Evolutionary conservation across 306 rosid species (phyloP), one percentile per base, ranked within the genome.

Genomic region (Vicia sativa): DNA sequence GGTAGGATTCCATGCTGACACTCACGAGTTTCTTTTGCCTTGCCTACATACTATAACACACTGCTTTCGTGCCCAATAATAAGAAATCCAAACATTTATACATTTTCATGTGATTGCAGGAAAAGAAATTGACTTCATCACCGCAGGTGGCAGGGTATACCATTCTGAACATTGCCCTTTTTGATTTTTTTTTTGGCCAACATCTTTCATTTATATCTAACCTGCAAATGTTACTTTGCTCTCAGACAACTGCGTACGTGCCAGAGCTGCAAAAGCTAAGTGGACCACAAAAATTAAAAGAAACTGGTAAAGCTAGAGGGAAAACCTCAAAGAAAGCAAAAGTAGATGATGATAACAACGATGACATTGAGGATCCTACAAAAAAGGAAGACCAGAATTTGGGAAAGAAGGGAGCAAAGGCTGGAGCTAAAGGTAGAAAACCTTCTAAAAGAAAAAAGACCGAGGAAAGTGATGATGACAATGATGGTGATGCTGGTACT

Each of bases 101-200:
- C 44, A 13, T 59, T 75, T 72, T 81, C 55, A 42, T 80, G 39
- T 78, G 18, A 62, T 82, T 26, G 82, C 96, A 92, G 98, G 96
- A 71, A 90, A 83, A 79, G 75, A 78, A 61, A 90, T 92, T 74
- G 86, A 92, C 29, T 92, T 90, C 73, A 86, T 90, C 78, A 87
- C 86, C 1, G 95, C 95, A 57, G 96, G 98, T 67, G 89, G 98
- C 70, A 80, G 98, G 91, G 96, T 92, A 83, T 67, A 93, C 74
- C 62, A 66, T 67, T 78, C 49, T 77, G 73, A 81, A 39, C 66
- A 60, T 34, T 13, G 29, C 55, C 70, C 42, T 54, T 37, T 12
- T 61, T 62, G 64, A 21, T 21, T 21, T 61, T 72, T 11, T 29
- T 41, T 21, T n/a, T n/a, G n/a, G 49, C 18, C 38, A 54, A 45